Conservation (phyloP, 176 grass and related monocot genomes). For the Zoysia japonica region DNA sequence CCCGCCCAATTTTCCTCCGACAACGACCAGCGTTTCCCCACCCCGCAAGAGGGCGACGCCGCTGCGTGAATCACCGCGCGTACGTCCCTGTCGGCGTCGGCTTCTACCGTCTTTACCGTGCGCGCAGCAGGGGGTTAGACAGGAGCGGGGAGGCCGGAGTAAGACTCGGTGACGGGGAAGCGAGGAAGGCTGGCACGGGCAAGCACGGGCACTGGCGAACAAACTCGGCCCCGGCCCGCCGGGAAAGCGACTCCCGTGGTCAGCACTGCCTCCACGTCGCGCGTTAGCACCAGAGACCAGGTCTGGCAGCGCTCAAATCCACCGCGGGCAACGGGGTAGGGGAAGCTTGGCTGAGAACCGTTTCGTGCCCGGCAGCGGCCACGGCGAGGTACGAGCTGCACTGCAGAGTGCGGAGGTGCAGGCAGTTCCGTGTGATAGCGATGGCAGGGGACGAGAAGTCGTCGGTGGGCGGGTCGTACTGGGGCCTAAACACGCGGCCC, state of each 20-base stretch:
- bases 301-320: constrained; percentile 17
- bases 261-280: constrained; percentile 39
- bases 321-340: not conserved
- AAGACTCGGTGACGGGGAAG: constrained; percentile 7
- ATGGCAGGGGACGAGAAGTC: constrained; percentile 42
- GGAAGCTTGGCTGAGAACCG: constrained; percentile 46
- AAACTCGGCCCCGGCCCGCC: constrained; percentile 28
- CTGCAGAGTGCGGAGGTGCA: not conserved
- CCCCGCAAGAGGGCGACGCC: not conserved
- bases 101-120: constrained; percentile 6
- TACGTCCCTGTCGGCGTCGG: not conserved
- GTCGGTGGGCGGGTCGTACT: constrained; percentile 41
- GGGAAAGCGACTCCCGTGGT: constrained; percentile 44
- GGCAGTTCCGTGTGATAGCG: not conserved
- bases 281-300: not conserved
- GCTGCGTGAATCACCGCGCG: not conserved
- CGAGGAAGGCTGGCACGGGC: not conserved
- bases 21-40: constrained; percentile 15
- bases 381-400: not conserved
- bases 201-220: not conserved
- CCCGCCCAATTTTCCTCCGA: constrained; percentile 17
- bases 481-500: constrained; percentile 44
- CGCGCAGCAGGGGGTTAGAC: not conserved
- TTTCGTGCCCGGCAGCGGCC: not conserved
- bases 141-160: not conserved